Percentiles rank a stretch among this genome's conserved stretches.
Evolutionary conservation across 148 eudicot genomes (phyloP).

Genomic region (Limonium bicolor): DNA sequence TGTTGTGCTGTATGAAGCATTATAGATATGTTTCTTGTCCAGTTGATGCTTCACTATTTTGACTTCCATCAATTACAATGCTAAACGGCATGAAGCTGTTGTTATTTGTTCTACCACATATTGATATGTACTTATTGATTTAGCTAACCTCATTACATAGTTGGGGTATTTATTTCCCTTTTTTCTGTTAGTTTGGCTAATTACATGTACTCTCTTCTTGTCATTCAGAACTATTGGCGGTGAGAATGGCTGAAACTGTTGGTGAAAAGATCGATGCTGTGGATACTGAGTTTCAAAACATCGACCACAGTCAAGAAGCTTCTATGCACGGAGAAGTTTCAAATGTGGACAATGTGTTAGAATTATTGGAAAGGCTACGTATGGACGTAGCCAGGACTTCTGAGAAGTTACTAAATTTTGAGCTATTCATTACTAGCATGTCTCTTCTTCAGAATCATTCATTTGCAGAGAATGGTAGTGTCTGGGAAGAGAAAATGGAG

Average conservation of each 20-base stretch:
- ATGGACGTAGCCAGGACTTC: conserved; percentile 52
- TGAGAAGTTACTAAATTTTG: conserved; percentile 64
- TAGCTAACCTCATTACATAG: no score
- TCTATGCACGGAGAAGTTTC: neutral
- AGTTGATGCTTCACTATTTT: no score
- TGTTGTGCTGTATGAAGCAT: no score
- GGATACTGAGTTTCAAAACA: neutral
- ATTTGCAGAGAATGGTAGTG: conserved; percentile 16
- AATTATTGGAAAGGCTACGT: conserved; percentile 35
- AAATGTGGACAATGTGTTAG: conserved; percentile 17
- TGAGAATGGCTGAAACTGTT: conserved; percentile 10
- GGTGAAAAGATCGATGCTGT: conserved; percentile 1
- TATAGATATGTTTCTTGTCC: no score
- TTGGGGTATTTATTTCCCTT: no score
- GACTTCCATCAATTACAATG: no score
- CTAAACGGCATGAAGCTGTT: no score
- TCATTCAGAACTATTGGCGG: neutral
- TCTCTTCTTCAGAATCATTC: conserved; percentile 39
- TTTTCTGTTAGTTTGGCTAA: no score
- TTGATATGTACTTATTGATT: no score
- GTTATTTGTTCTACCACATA: no score
- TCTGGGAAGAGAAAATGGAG: conserved; percentile 30
- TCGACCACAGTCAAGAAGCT: no score
- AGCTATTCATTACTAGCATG: conserved; percentile 36
- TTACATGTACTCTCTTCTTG: neutral